Percentiles rank a stretch among this genome's conserved stretches.
phyloP scores from a whole-genome alignment of 495 filamentous ascomycete species.

The Neurospora sp. region DNA sequence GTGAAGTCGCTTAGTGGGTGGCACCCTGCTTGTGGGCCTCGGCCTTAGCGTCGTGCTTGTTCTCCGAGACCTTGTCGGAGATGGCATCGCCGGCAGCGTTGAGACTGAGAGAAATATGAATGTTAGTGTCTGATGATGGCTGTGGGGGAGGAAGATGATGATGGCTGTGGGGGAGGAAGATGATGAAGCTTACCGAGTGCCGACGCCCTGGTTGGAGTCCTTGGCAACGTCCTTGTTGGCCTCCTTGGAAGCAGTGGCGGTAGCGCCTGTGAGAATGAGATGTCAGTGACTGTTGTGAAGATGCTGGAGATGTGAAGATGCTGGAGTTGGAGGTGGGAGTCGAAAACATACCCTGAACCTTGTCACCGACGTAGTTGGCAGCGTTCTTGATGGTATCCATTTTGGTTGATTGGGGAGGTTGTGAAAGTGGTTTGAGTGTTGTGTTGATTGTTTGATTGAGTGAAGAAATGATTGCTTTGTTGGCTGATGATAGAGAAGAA shows the following conservation, averaged over 20 bases:
- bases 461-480: constrained; percentile 17
- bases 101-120: constrained; percentile 26
- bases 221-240: constrained; percentile 56
- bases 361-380: constrained; percentile 51
- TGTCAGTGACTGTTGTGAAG: background rate
- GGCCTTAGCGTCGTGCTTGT: constrained; percentile 42
- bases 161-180: background rate
- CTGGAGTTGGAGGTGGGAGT: background rate
- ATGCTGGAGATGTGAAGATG: background rate
- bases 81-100: constrained; percentile 46
- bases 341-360: constrained; percentile 34
- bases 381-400: constrained; percentile 53
- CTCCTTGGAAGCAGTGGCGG: constrained; percentile 47
- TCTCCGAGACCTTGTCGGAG: constrained; percentile 48
- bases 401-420: constrained; percentile 20
- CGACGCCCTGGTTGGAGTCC: constrained; percentile 40
- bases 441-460: constrained; percentile 15
- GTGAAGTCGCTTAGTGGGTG: constrained; percentile 38
- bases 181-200: constrained; percentile 37
- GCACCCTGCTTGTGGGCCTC: constrained; percentile 48
- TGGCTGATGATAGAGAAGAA: constrained; percentile 20
- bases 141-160: background rate
- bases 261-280: constrained; percentile 14
- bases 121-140: background rate
- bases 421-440: constrained; percentile 3